These are phyloP conservation scores for Stachybotrys chartarum DNA, from an alignment of 2,329 filamentous ascomycete species.

Conservation along the genomic window DNA sequence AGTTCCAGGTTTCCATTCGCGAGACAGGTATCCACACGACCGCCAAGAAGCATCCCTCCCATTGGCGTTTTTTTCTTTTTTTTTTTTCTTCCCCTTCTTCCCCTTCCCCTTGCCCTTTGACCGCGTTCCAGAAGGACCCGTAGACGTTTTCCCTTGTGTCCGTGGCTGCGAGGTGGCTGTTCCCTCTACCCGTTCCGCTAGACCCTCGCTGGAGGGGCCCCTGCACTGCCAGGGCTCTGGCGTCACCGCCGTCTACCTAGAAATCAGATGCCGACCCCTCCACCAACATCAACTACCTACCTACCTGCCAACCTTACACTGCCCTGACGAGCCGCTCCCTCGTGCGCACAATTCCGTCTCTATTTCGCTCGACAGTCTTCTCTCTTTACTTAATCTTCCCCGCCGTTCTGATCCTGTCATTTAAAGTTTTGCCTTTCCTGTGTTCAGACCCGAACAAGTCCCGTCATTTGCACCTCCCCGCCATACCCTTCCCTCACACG, in stretches of 20 bases:
- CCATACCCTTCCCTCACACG: too few relatives aligned
- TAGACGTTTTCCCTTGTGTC: neutral
- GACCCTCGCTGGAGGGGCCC: too few relatives aligned
- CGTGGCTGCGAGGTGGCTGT: neutral
- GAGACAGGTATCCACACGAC: neutral
- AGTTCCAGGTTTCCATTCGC: neutral
- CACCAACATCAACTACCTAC: neutral
- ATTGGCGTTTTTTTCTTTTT: too few relatives aligned
- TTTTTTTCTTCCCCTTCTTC: too few relatives aligned
- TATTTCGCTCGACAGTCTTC: neutral
- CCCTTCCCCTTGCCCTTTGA: neutral
- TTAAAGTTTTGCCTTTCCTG: neutral
- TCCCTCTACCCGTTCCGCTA: neutral
- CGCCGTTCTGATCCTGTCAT: neutral
- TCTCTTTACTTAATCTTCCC: neutral
- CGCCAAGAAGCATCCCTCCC: too few relatives aligned
- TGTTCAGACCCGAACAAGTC: too few relatives aligned
- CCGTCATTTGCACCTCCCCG: too few relatives aligned
- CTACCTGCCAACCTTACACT: neutral
- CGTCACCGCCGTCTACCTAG: constrained; percentile 14
- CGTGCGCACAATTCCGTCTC: neutral
- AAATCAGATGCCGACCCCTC: neutral
- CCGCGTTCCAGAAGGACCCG: neutral
- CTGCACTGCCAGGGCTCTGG: constrained; percentile 3
- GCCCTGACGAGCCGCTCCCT: neutral